Evolutionary conservation across 164 flowering plant species (phyloP).

Genomic region (Litsea cubeba): DNA sequence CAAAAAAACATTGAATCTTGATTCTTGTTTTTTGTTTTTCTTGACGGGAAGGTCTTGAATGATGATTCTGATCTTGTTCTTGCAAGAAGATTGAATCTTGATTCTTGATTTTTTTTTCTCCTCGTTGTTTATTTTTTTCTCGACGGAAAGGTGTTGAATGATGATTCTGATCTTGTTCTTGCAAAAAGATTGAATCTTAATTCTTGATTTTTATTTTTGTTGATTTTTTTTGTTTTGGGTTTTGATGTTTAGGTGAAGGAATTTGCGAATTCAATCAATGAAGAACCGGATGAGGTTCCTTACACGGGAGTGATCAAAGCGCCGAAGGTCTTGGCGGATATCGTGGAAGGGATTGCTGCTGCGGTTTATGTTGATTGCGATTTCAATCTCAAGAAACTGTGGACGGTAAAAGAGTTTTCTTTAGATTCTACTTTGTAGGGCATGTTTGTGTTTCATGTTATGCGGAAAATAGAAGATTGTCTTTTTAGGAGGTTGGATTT

Average conservation of each 20-base stretch:
- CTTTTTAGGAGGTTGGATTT: no score
- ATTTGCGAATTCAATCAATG: constrained; percentile 40
- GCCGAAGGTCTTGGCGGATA: constrained; percentile 80
- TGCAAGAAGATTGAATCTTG: neutral
- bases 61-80: neutral
- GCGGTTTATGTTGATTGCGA: constrained; percentile 69
- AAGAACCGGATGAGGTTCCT: constrained; percentile 32
- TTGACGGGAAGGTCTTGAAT: neutral
- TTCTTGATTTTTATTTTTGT: neutral
- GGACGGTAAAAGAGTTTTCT: constrained; percentile 41
- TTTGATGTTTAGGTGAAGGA: constrained; percentile 43
- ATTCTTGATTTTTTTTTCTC: neutral
- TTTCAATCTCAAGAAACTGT: constrained; percentile 45
- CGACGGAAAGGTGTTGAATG: neutral
- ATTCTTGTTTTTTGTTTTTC: neutral
- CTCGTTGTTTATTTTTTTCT: neutral
- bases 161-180: neutral
- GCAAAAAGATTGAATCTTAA: no score
- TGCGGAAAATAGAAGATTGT: no score
- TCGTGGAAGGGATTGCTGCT: constrained; percentile 77
- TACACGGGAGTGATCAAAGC: constrained; percentile 74
- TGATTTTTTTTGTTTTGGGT: neutral
- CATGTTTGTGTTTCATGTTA: no score
- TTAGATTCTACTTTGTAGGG: no score
- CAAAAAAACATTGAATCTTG: neutral